phyloP scores from a whole-genome alignment of 495 filamentous ascomycete species.

The Aspergillus hancockii region DNA sequence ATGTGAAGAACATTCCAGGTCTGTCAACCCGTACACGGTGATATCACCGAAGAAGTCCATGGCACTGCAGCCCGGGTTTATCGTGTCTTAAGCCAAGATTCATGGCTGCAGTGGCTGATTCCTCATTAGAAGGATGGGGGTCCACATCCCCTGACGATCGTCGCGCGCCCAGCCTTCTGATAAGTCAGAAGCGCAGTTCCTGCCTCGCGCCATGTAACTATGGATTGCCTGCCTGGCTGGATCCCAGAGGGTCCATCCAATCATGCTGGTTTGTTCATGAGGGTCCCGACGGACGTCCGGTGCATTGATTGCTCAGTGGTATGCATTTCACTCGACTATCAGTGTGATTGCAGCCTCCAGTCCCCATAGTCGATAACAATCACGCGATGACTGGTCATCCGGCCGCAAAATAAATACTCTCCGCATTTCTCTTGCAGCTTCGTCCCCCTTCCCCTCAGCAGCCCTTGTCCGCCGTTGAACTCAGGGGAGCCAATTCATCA shows the following conservation, averaged over 20 bases:
- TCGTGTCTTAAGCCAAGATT: no score
- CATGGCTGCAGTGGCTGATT: background rate
- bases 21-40: no score
- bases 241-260: background rate
- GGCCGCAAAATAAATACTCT: slow-evolving; percentile 3
- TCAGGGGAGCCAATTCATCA: slow-evolving; percentile 11
- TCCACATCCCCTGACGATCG: slow-evolving; percentile 6
- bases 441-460: background rate
- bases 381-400: slow-evolving; percentile 20
- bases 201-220: background rate
- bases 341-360: background rate
- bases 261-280: background rate
- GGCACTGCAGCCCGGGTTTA: no score
- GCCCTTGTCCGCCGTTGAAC: background rate
- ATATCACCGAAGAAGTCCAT: no score
- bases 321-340: background rate
- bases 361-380: slow-evolving; percentile 22
- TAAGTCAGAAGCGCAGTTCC: background rate
- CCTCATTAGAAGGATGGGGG: background rate
- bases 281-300: slow-evolving; percentile 4
- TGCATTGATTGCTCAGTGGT: background rate
- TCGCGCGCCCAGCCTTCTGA: background rate
- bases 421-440: background rate
- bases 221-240: background rate
- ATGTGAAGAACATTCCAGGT: background rate